phyloP scores from a whole-genome alignment of 2,329 filamentous ascomycete genomes.

The Chaetomium sp. region DNA sequence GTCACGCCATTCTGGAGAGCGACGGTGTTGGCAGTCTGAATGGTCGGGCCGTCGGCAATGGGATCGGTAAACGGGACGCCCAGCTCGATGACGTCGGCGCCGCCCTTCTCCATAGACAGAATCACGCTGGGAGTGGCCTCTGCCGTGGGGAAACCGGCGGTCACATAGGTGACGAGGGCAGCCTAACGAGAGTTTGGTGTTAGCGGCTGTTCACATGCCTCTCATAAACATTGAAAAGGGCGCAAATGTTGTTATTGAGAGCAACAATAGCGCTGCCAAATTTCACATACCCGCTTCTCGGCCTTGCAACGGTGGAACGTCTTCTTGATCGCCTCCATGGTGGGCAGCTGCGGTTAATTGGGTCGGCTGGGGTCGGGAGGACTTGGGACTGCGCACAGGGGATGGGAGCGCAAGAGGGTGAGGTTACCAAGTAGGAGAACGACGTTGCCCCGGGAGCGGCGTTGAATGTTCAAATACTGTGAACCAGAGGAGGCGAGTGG shows the following conservation, averaged over 20 bases:
- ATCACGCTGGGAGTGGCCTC: slow-evolving; percentile 78
- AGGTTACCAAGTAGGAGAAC: neutral
- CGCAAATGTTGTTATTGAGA: no score
- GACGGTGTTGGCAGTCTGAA: slow-evolving; percentile 87
- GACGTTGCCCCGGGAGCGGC: slow-evolving; percentile 1
- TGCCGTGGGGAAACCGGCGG: slow-evolving; percentile 82
- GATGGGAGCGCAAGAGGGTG: neutral
- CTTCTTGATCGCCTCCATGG: slow-evolving; percentile 52
- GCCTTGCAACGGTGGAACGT: slow-evolving; percentile 56
- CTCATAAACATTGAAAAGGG: no score
- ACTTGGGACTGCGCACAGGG: neutral
- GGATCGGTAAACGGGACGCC: slow-evolving; percentile 96
- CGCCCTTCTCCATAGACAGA: slow-evolving; percentile 85
- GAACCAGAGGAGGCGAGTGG: slow-evolving; percentile 2
- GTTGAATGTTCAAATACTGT: slow-evolving; percentile 4
- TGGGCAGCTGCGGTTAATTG: slow-evolving; percentile 22
- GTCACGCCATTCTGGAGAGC: slow-evolving; percentile 86
- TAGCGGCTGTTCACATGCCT: neutral
- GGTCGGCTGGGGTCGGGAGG: neutral
- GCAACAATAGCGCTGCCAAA: slow-evolving; percentile 24
- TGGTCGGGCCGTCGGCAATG: slow-evolving; percentile 94
- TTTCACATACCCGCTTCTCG: slow-evolving; percentile 46
- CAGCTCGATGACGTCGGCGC: slow-evolving; percentile 94
- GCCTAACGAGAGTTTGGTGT: slow-evolving; percentile 42
- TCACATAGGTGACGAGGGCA: slow-evolving; percentile 93